Evolutionary conservation across 306 rosid species (phyloP).

Genomic region (Rubus parviflorus): DNA sequence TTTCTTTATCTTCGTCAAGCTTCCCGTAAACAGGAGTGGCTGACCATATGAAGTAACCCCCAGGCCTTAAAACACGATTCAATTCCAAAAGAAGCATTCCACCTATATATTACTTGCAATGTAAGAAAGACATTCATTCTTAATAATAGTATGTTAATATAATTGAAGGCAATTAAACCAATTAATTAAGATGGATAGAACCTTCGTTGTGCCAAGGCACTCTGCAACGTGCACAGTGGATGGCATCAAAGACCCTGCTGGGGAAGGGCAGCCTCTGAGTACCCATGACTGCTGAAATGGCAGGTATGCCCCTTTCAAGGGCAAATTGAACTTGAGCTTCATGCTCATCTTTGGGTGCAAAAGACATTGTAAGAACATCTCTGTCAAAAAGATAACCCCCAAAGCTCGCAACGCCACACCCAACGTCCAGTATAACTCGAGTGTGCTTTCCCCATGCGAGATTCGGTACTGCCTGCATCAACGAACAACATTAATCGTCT

Average conservation of each 20-base stretch:
- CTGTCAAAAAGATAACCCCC: constrained; percentile 86
- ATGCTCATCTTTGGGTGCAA: constrained; percentile 97
- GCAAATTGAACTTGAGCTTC: constrained; percentile 96
- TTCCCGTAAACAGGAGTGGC: constrained; percentile 92
- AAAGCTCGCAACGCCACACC: constrained; percentile 95
- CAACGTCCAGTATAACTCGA: constrained; percentile 80
- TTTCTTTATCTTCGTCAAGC: constrained; percentile 74
- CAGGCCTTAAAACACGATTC: constrained; percentile 77
- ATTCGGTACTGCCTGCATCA: constrained; percentile 58
- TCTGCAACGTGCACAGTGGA: constrained; percentile 88
- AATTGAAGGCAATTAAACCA: background rate
- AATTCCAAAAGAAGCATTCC: constrained; percentile 83
- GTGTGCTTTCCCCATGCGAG: constrained; percentile 79
- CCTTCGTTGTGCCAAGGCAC: constrained; percentile 95
- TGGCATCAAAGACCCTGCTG: constrained; percentile 63
- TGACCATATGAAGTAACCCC: constrained; percentile 84
- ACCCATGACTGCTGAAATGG: constrained; percentile 96
- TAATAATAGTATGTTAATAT: background rate
- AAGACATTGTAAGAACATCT: constrained; percentile 83
- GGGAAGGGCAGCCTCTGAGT: constrained; percentile 87
- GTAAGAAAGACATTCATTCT: background rate
- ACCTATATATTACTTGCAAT: constrained; percentile 35
- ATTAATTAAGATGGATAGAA: constrained; percentile 12
- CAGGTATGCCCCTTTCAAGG: constrained; percentile 92
- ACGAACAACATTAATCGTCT: background rate